Conservation (phyloP, 352 stramenopile species). For the Pythium sukuiense region DNA sequence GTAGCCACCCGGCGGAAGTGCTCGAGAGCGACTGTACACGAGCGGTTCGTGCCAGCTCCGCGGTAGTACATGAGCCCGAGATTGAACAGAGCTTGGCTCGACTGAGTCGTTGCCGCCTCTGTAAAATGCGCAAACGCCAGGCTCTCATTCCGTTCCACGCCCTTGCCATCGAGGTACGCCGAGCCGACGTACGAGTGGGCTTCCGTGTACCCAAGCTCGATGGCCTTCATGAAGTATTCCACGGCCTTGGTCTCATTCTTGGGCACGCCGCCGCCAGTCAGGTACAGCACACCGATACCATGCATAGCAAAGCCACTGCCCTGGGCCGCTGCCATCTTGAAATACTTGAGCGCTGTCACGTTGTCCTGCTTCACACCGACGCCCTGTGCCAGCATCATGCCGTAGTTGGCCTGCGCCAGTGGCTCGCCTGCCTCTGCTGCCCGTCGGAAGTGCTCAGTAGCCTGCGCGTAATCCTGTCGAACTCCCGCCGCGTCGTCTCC, state of each 20-base stretch:
- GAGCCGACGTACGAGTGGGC: conserved; percentile 71
- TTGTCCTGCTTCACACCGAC: conserved; percentile 62
- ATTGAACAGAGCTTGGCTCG: conserved; percentile 64
- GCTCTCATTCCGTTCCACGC: conserved; percentile 44
- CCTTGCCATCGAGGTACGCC: conserved; percentile 61
- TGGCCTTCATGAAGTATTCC: conserved; percentile 58
- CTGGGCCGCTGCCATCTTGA: conserved; percentile 51
- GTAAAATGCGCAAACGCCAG: conserved; percentile 63
- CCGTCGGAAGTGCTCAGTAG: conserved; percentile 60
- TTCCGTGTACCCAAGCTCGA: conserved; percentile 55
- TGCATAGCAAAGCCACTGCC: conserved; percentile 66
- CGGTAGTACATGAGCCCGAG: conserved; percentile 75
- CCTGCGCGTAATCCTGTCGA: conserved; percentile 42
- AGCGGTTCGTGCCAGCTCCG: conserved; percentile 48
- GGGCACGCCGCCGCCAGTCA: conserved; percentile 46
- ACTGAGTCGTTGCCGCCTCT: conserved; percentile 47
- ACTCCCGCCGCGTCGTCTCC: conserved; percentile 63
- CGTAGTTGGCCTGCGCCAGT: conserved; percentile 67
- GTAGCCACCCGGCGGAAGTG: conserved; percentile 71
- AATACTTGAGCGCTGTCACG: conserved; percentile 57
- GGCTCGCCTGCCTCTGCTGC: conserved; percentile 67
- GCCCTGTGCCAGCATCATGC: conserved; percentile 69
- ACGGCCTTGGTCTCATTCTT: conserved; percentile 64
- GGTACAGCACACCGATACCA: conserved; percentile 64
- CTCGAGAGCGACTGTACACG: conserved; percentile 45